A percentile compares a stretch with the other conserved stretches of the same genome.
phyloP scores from a whole-genome alignment of 495 filamentous ascomycete species.

The Thozetella sp. region DNA sequence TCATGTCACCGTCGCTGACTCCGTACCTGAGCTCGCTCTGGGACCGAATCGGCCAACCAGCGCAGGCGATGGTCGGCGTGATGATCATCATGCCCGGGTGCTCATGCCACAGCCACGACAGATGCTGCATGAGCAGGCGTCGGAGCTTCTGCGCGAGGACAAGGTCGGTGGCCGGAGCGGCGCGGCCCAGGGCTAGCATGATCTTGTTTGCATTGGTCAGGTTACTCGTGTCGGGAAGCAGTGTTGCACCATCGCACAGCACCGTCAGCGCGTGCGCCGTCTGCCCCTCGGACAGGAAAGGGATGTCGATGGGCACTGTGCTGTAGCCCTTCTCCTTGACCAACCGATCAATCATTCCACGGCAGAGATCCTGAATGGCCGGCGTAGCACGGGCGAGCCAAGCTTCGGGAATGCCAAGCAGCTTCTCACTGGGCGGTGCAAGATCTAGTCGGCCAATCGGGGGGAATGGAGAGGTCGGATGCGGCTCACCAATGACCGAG shows the following conservation, averaged over 20 bases:
- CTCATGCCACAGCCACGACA: conserved; percentile 66
- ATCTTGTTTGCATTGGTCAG: conserved; percentile 72
- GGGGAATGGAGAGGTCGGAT: conserved; percentile 58
- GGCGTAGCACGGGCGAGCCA: conserved; percentile 74
- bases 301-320: conserved; percentile 69
- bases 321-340: conserved; percentile 58
- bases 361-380: conserved; percentile 59
- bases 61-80: conserved; percentile 73
- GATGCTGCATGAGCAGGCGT: conserved; percentile 76
- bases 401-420: conserved; percentile 67
- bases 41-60: conserved; percentile 63
- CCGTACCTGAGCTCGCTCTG: conserved; percentile 62
- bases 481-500: conserved; percentile 68
- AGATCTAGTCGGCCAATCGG: conserved; percentile 15
- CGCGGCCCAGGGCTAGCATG: conserved; percentile 63
- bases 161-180: conserved; percentile 68
- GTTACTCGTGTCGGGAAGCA: conserved; percentile 26
- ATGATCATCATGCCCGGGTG: conserved; percentile 77
- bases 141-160: conserved; percentile 77
- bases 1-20: conserved; percentile 68
- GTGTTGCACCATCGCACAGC: conserved; percentile 64
- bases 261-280: conserved; percentile 80
- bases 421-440: conserved; percentile 15
- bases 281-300: conserved; percentile 74
- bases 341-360: conserved; percentile 59